These are phyloP conservation scores for Pseudogymnoascus sp. DNA, from an alignment of 2,329 filamentous ascomycete genomes.

Conservation along the genomic window DNA sequence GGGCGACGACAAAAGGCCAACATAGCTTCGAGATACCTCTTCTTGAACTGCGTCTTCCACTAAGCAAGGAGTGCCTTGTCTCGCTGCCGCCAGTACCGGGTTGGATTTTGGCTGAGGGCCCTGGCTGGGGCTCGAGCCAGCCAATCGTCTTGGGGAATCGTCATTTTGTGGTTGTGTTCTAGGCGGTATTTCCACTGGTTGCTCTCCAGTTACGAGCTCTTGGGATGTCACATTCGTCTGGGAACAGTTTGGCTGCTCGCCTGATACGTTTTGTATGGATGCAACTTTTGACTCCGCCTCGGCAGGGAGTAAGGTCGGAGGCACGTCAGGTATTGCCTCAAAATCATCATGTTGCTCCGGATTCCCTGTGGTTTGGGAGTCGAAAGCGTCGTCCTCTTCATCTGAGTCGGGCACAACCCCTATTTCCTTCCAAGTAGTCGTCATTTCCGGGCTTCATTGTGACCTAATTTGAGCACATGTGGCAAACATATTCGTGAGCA, in stretches of 20 bases:
- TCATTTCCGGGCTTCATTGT: constrained; percentile 1
- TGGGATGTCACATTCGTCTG: not conserved
- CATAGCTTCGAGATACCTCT: constrained; percentile 34
- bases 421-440: constrained; percentile 28
- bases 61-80: not conserved
- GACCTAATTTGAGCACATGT: not conserved
- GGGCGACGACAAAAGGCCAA: constrained; percentile 32
- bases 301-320: not conserved
- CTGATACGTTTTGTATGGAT: too few relatives aligned
- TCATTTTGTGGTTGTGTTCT: not conserved
- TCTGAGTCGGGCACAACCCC: constrained; percentile 32
- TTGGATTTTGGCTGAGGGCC: not conserved
- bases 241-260: not conserved
- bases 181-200: not conserved
- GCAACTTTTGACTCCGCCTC: not conserved
- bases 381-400: constrained; percentile 26
- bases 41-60: constrained; percentile 22
- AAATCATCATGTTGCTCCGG: not conserved
- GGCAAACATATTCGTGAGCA: not conserved
- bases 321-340: constrained; percentile 2
- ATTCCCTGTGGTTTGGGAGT: constrained; percentile 14
- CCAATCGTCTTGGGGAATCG: not conserved
- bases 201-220: not conserved
- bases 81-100: not conserved
- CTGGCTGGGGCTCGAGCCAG: not conserved